Evolutionary conservation across 768 basidiomycete genomes (phyloP).

Genomic region (Tephrocybe rancida): DNA sequence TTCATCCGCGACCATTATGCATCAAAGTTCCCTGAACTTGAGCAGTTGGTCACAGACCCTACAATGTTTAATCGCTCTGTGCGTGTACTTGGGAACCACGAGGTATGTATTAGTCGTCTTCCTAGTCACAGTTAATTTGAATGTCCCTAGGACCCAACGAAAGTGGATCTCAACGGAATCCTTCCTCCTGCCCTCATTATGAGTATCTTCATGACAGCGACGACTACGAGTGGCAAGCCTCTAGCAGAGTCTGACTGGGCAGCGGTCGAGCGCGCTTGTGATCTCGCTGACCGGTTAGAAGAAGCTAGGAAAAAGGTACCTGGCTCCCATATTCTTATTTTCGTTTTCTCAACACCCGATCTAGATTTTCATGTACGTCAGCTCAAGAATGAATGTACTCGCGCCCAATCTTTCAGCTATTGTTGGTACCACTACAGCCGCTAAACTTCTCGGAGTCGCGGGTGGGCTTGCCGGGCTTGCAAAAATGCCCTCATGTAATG

Average conservation of each 20-base stretch:
- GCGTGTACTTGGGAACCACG: constrained; percentile 81
- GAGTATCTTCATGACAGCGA: constrained; percentile 95
- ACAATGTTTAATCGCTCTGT: constrained; percentile 92
- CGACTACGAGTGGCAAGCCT: constrained; percentile 80
- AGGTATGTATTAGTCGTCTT: constrained; percentile 42
- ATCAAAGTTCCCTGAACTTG: constrained; percentile 93
- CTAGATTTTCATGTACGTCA: constrained; percentile 98
- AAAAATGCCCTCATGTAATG: constrained; percentile 95
- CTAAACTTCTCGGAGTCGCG: constrained; percentile 96
- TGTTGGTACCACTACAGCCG: constrained; percentile 98
- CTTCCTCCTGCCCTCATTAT: constrained; percentile 91
- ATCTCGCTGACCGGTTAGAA: constrained; percentile 86
- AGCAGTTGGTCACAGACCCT: constrained; percentile 92
- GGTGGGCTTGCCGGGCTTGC: constrained; percentile 89
- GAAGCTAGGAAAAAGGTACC: constrained; percentile 84
- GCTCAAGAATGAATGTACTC: constrained; percentile 97
- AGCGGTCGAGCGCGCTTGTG: constrained; percentile 83
- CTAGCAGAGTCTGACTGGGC: constrained; percentile 74
- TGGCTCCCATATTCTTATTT: not conserved
- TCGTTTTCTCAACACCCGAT: constrained; percentile 6
- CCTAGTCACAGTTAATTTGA: not conserved
- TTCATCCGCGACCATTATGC: constrained; percentile 99
- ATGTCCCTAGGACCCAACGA: constrained; percentile 73
- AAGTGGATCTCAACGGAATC: constrained; percentile 77
- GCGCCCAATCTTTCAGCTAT: constrained; percentile 98